Percentiles rank a stretch among this genome's conserved stretches.
These are phyloP conservation scores for Xylariomycetidae sp. DNA, from an alignment of 2,329 filamentous ascomycete genomes.

Conservation along the genomic window DNA sequence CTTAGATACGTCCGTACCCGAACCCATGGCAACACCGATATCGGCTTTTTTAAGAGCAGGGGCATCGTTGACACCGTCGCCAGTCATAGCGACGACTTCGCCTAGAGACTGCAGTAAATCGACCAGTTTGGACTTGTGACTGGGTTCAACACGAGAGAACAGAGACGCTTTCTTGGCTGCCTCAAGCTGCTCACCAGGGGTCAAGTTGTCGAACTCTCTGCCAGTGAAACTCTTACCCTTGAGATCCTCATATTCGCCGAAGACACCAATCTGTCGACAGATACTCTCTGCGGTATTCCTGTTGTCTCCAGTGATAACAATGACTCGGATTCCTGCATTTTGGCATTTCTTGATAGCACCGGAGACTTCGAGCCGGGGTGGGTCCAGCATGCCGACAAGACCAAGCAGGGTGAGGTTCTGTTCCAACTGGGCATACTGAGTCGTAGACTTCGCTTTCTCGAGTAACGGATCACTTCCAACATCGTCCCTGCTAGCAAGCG, in stretches of 20 bases:
- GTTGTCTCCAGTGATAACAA: constrained; percentile 98
- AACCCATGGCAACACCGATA: constrained; percentile 98
- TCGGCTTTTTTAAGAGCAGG: constrained; percentile 97
- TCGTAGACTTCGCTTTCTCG: constrained; percentile 70
- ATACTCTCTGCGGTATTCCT: constrained; percentile 97
- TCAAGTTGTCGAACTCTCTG: constrained; percentile 86
- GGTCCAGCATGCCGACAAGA: constrained; percentile 93
- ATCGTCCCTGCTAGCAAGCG: constrained; percentile 79
- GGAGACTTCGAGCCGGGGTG: constrained; percentile 87
- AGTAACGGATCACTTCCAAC: constrained; percentile 66
- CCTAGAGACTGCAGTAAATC: constrained; percentile 89
- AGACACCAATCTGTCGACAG: constrained; percentile 94
- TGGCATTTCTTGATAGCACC: constrained; percentile 83
- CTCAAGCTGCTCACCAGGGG: constrained; percentile 71
- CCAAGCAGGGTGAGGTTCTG: constrained; percentile 93
- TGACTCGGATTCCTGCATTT: constrained; percentile 89
- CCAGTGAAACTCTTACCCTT: constrained; percentile 92
- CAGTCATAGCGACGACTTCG: constrained; percentile 98
- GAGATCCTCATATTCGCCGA: constrained; percentile 75
- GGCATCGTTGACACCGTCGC: constrained; percentile 97
- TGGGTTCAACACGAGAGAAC: constrained; percentile 93
- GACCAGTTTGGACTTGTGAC: constrained; percentile 95
- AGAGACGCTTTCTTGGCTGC: constrained; percentile 82
- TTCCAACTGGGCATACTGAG: constrained; percentile 82
- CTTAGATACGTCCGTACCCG: constrained; percentile 94